Conservation (phyloP, 257 asterid species). For the Fraxinus excelsior region DNA sequence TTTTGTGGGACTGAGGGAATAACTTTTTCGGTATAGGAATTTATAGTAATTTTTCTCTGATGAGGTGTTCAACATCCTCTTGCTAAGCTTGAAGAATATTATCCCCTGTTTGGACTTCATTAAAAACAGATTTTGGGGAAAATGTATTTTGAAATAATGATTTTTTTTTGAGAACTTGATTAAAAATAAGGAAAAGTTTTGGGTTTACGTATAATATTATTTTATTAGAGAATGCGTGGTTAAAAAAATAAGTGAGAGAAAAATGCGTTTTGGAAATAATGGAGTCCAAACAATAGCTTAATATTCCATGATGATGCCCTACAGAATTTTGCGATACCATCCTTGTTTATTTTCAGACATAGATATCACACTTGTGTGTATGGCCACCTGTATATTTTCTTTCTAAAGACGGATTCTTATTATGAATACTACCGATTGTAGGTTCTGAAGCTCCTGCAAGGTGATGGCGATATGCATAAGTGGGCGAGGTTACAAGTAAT, state of each 20-base stretch:
- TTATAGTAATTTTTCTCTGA: background rate
- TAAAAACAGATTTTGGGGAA: too few species aligned
- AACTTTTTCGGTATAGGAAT: background rate
- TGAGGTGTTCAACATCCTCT: background rate
- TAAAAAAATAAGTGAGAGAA: too few species aligned
- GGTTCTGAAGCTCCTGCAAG: slow-evolving; percentile 81
- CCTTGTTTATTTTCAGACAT: too few species aligned
- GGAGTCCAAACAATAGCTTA: too few species aligned
- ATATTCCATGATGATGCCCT: background rate
- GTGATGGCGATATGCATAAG: slow-evolving; percentile 59
- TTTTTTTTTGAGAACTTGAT: too few species aligned
- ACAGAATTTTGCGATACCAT: background rate
- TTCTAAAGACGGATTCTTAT: background rate
- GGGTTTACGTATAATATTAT: too few species aligned
- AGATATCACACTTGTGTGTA: background rate
- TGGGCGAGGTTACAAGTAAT: slow-evolving; percentile 79
- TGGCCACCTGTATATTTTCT: background rate
- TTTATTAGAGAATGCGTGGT: too few species aligned
- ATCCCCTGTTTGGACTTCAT: too few species aligned
- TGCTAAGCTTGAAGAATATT: background rate
- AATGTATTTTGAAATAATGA: too few species aligned
- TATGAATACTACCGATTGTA: slow-evolving; percentile 20
- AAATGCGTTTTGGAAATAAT: too few species aligned
- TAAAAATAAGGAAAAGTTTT: too few species aligned
- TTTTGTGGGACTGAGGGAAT: too few species aligned